Base-by-base conservation (phyloP, 2,329 filamentous ascomycete genomes). In the Cylindrodendrum hubeiense region DNA sequence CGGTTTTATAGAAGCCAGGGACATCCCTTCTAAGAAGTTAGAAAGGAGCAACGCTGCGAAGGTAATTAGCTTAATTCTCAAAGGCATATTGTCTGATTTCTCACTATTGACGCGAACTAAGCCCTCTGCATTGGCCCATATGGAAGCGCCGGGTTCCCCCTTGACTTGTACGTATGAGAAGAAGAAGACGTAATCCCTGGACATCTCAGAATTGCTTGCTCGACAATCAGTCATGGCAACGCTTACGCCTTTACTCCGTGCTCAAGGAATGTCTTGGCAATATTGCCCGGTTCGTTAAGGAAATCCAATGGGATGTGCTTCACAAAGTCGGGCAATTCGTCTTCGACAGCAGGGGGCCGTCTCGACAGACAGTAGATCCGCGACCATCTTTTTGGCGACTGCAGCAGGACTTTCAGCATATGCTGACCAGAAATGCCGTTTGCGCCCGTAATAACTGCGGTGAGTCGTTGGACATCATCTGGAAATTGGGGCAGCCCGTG, bases 81-180 rank as follows among this genome's bases (percentile, higher is more conserved):
- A n/a, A n/a, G n/a, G n/a, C n/a, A n/a, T n/a, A n/a, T n/a, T n/a
- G n/a, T n/a, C n/a, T n/a, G n/a, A n/a, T n/a, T n/a, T n/a, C n/a
- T n/a, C n/a, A n/a, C n/a, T n/a, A n/a, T n/a, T n/a, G n/a, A n/a
- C n/a, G n/a, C n/a, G n/a, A n/a, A n/a, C n/a, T n/a, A n/a, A n/a
- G n/a, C n/a, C n/a, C n/a, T n/a, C n/a, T n/a, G n/a, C 61, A 19
- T 64, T 64, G 21, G 49, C 47, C 22, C 59, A 56, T 62, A n/a
- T n/a, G n/a, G n/a, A n/a, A 19, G 17, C 7, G 28, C 26, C n/a
- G 22, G 8, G 7, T 15, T 28, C 60, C 1, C 33, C 10, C 12
- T 63, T 47, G 26, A 28, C 46, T 21, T 39, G 54, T 19, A 41
- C 28, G 12, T 59, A 63, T 37, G 53, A 13, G 24, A 58, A 63